Evolutionary conservation across 2,329 filamentous ascomycete genomes (phyloP).

Genomic region (Fusarium solani-melongenae): DNA sequence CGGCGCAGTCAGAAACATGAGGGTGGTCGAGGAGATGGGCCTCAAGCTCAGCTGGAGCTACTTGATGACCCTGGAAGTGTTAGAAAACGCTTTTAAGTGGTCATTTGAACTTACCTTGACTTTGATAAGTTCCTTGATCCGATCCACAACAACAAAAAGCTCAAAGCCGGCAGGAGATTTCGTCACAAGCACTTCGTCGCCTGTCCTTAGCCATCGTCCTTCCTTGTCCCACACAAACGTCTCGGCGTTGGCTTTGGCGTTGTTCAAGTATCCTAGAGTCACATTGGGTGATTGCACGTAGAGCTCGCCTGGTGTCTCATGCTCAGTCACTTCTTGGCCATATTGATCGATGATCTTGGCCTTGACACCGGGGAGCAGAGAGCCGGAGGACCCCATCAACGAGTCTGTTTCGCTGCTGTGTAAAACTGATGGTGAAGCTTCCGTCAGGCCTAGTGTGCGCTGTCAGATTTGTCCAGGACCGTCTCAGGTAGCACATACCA

Average conservation of each 20-base stretch:
- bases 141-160: conserved; percentile 86
- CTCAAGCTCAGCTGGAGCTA: conserved; percentile 82
- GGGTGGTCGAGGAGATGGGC: conserved; percentile 78
- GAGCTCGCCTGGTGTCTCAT: conserved; percentile 82
- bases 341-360: conserved; percentile 74
- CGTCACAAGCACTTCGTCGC: conserved; percentile 82
- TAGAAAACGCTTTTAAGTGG: rapidly evolving
- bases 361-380: conserved; percentile 70
- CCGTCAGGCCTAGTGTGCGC: conserved; percentile 70
- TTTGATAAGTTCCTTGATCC: conserved; percentile 78
- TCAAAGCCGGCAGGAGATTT: conserved; percentile 74
- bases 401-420: conserved; percentile 68
- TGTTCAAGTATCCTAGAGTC: conserved; percentile 86
- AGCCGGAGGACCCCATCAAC: conserved; percentile 76
- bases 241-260: conserved; percentile 82
- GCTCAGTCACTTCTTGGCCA: conserved; percentile 73
- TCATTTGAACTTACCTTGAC: conserved; percentile 67
- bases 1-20: conserved; percentile 78
- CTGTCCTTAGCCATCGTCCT: conserved; percentile 82
- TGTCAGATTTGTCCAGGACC: not conserved
- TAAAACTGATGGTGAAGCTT: conserved; percentile 75
- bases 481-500: conserved; percentile 55
- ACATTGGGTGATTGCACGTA: conserved; percentile 81
- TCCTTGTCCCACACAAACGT: conserved; percentile 73
- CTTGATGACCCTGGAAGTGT: conserved; percentile 72